Evolutionary conservation across 2,329 filamentous ascomycete genomes (phyloP), one percentile per base, ranked within the genome.

Genomic region (Hymenoscyphus linearis): DNA sequence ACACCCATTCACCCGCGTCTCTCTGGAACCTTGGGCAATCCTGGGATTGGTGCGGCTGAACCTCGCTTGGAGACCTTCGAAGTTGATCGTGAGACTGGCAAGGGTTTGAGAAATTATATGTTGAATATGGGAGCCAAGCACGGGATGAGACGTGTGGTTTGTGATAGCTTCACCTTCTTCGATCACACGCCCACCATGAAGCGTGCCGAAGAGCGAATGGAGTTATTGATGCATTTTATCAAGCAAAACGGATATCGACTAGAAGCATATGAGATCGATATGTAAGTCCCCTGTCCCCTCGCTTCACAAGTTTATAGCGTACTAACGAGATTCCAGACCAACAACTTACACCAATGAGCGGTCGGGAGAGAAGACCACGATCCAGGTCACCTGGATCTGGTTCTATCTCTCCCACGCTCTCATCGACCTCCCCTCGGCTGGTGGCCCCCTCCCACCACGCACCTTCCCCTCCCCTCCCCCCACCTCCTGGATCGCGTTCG

Each of bases 61-160:
- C n/a, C n/a, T n/a, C n/a, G 36, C 6, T 58, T 61, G n/a, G 55
- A 53, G 26, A 25, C 35, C 14, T 36, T 47, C 12, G 22, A 59
- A 13, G 60, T 72, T 3, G 66, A 71, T 44, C 59, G 60, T 7
- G 18, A 61, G 2, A 72, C 68, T 0, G 71, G 71, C 1, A 61
- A 64, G 18, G 70, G 71, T 25, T 57, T 72, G 31, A 57, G 70
- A 52, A 63, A 67, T 36, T 71, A 65, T 54, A 55, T 73, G 4
- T n/a, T 69, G 18, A 31, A 40, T 12, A 63, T 64, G n/a, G 67
- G 66, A 0, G 60, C 61, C 53, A 62, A 67, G 3, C 52, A 52
- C 1, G 64, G 68, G 12, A 59, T 63, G 26, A 52, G 40, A 12
- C 69, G 65, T 60, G 50, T 37, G 12, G 63, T 64, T 26, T 70